Conservation (phyloP, 2,329 filamentous ascomycete genomes). For the Ophiostoma ulmi region DNA sequence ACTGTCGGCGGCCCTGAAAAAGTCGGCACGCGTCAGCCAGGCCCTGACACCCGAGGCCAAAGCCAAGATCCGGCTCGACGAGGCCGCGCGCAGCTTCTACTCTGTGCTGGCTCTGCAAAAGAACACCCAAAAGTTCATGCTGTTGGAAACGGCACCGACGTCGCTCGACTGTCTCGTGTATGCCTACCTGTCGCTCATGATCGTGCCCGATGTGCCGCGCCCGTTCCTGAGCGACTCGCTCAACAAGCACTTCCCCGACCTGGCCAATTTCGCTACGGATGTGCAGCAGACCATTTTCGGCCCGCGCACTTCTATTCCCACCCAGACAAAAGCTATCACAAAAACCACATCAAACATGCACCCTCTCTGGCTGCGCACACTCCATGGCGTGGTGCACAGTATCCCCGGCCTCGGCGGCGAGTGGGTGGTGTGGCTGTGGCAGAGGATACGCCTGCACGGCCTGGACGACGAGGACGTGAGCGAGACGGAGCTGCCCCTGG, state of each 20-base stretch:
- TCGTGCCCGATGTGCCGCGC: constrained; percentile 39
- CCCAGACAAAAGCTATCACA: not conserved
- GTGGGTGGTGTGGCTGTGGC: constrained; percentile 34
- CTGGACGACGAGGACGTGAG: not conserved
- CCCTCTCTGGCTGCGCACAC: constrained; percentile 30
- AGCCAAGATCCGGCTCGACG: constrained; percentile 70
- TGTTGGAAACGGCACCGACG: constrained; percentile 44
- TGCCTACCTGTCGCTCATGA: constrained; percentile 73
- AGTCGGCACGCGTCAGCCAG: constrained; percentile 41
- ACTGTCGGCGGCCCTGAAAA: not conserved
- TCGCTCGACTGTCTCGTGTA: constrained; percentile 74
- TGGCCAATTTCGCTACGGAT: constrained; percentile 26
- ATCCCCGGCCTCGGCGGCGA: constrained; percentile 33
- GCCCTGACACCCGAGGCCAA: constrained; percentile 65
- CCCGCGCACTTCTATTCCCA: not conserved
- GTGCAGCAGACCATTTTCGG: constrained; percentile 22
- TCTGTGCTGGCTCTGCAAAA: constrained; percentile 61
- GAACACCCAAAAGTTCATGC: constrained; percentile 29
- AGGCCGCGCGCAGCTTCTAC: constrained; percentile 65
- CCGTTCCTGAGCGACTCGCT: constrained; percentile 34
- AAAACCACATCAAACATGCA: not conserved
- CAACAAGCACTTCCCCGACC: constrained; percentile 21
- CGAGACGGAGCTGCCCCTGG: constrained; percentile 27
- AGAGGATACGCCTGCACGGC: constrained; percentile 30
- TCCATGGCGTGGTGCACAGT: constrained; percentile 34